Conservation (phyloP, 2,329 filamentous ascomycete species). For the Colletotrichum sp. region DNA sequence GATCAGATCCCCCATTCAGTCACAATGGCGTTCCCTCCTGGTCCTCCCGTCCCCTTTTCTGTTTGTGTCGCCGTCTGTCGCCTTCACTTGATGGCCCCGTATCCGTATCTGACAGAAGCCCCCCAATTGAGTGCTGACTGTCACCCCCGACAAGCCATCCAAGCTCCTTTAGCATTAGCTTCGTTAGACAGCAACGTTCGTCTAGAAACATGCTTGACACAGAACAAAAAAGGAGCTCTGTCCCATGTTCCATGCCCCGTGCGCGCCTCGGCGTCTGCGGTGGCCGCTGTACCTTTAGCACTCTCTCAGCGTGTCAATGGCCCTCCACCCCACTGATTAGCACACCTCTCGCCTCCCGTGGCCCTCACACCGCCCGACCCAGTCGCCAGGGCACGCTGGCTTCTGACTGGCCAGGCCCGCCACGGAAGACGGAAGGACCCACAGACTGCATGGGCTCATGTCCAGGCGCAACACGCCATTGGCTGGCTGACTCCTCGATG, state of each 20-base stretch:
- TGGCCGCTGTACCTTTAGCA: neutral
- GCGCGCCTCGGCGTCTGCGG: neutral
- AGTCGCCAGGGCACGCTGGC: neutral
- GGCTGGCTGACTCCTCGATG: neutral
- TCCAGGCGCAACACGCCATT: neutral
- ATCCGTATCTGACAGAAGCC: neutral
- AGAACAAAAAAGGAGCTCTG: conserved; percentile 5
- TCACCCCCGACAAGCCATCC: neutral
- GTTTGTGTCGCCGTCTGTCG: neutral
- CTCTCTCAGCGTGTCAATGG: neutral
- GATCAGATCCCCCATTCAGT: neutral
- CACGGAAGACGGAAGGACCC: conserved; percentile 19
- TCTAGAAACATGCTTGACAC: neutral
- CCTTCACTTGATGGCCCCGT: neutral
- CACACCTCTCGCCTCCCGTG: conserved; percentile 5
- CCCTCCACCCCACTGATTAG: neutral
- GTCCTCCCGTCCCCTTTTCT: neutral
- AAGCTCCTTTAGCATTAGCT: neutral
- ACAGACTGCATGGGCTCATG: conserved; percentile 8
- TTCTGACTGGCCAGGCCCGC: neutral
- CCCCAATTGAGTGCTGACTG: neutral
- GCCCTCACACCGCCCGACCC: conserved; percentile 16
- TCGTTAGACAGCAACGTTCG: neutral
- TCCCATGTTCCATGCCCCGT: conserved; percentile 6
- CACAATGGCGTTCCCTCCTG: neutral